A percentile compares a stretch with the other conserved stretches of the same genome.
phyloP scores from a whole-genome alignment of 2,329 filamentous ascomycete species.

The Elsinoe perseae region DNA sequence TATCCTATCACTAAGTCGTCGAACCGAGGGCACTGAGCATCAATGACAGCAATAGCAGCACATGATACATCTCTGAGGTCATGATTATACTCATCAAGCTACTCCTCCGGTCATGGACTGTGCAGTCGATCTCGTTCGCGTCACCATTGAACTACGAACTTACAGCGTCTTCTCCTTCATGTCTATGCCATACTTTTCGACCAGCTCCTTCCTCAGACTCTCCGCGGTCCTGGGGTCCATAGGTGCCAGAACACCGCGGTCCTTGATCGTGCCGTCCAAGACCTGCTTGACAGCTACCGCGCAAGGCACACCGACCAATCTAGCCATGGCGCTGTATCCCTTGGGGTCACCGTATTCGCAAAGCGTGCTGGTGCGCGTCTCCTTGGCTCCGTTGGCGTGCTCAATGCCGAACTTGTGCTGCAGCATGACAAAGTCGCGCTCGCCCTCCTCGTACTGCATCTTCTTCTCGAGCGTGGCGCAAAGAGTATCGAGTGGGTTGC shows the following conservation, averaged over 20 bases:
- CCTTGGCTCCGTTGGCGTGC: slow-evolving; percentile 66
- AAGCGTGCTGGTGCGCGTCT: slow-evolving; percentile 74
- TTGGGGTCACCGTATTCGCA: slow-evolving; percentile 72
- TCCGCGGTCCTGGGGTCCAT: slow-evolving; percentile 64
- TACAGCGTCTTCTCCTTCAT: slow-evolving; percentile 58
- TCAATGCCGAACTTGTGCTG: slow-evolving; percentile 82
- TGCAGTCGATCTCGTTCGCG: not conserved
- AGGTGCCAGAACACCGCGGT: slow-evolving; percentile 58
- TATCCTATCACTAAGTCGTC: too few relatives aligned
- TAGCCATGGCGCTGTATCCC: slow-evolving; percentile 72
- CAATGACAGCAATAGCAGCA: too few relatives aligned
- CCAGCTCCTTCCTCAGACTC: slow-evolving; percentile 68
- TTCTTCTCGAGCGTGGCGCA: slow-evolving; percentile 84
- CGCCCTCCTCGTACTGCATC: slow-evolving; percentile 76
- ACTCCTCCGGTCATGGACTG: too few relatives aligned
- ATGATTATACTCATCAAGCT: too few relatives aligned
- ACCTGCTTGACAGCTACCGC: slow-evolving; percentile 56
- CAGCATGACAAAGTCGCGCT: slow-evolving; percentile 75
- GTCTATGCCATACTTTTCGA: slow-evolving; percentile 67
- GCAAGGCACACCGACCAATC: slow-evolving; percentile 68
- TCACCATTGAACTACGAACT: slow-evolving; percentile 29
- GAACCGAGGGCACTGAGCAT: too few relatives aligned
- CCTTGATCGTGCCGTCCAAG: slow-evolving; percentile 31
- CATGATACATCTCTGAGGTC: too few relatives aligned
- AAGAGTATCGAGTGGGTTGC: slow-evolving; percentile 82